Base-by-base conservation (phyloP, 129 eudicot genomes). In the Tagetes erecta region DNA sequence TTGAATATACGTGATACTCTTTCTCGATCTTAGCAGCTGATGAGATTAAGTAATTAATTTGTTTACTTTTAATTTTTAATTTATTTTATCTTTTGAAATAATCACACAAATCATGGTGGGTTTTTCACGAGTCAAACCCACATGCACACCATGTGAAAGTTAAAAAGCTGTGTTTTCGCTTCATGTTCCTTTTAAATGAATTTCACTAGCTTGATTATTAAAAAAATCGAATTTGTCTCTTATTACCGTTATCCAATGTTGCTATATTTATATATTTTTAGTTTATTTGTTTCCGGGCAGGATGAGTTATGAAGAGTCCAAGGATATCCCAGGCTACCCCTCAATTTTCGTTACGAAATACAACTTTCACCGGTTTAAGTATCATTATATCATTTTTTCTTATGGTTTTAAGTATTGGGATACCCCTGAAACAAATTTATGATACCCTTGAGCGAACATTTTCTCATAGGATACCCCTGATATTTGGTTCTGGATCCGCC, bases 101-200 rank as follows among this genome's bases (percentile, higher is more conserved):
- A 72, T 53, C 42, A 79, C 68, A 72, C 62, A 64, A 71, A 71
- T 52, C 77, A 63, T 71, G 73, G 72, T 71, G 73, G 69, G 77
- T 39, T 70, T 51, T 71, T 78, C 53, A 78, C 51, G 78, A 72
- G 78, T 79, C 83, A 79, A 72, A 79, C 70, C 78, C 83, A 79
- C 78, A 55, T 79, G 83, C 51, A 7, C 74, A 45, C 83, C 83
- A 79, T 79, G 83, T 79, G 83, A 72, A 65, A 10, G 44, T 56
- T 56, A 6, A 72, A 67, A 72, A 73, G 69, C 37, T 65, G 60
- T 72, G 74, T 56, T 55, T 79, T 71, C 72, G 12, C 72, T 71
- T 79, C 83, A 66, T 79, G 83, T 72, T 72, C 72, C 83, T 79
- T 65, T 66, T 3, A 35, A 45, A 53, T 67, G 53, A 65, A 72